phyloP scores from a whole-genome alignment of 768 basidiomycete species.

The Lactifluus rugatus region DNA sequence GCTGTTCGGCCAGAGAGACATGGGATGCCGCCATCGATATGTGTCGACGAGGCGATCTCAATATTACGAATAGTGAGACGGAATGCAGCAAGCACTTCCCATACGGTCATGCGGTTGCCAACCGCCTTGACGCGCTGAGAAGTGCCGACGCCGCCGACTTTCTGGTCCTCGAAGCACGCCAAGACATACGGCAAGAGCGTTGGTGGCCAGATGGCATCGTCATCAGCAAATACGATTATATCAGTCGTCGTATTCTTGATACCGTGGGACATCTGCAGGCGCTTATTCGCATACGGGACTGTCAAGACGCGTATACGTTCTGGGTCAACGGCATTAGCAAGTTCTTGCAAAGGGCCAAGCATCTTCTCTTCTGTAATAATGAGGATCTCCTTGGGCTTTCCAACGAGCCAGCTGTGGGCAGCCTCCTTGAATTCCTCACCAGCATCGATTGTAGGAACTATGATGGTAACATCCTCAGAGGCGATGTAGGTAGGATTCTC shows the following conservation, averaged over 20 bases:
- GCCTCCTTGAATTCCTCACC: slow-evolving; percentile 94
- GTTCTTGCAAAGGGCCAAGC: slow-evolving; percentile 78
- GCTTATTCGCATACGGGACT: slow-evolving; percentile 89
- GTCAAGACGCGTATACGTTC: slow-evolving; percentile 77
- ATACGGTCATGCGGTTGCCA: slow-evolving; percentile 75
- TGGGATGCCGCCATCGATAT: slow-evolving; percentile 87
- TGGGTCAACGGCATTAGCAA: slow-evolving; percentile 82
- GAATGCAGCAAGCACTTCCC: slow-evolving; percentile 93
- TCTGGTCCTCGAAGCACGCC: slow-evolving; percentile 91
- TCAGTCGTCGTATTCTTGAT: slow-evolving; percentile 86
- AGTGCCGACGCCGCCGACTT: slow-evolving; percentile 87
- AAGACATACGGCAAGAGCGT: slow-evolving; percentile 82
- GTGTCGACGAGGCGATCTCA: slow-evolving; percentile 80
- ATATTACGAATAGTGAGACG: slow-evolving; percentile 89
- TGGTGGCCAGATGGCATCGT: slow-evolving; percentile 93
- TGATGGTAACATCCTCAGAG: slow-evolving; percentile 90
- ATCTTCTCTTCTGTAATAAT: slow-evolving; percentile 83
- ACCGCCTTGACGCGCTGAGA: slow-evolving; percentile 80
- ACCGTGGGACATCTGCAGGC: slow-evolving; percentile 88
- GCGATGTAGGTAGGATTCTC: slow-evolving; percentile 86
- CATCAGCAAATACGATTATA: slow-evolving; percentile 91
- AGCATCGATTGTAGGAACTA: slow-evolving; percentile 93
- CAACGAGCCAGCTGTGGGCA: slow-evolving; percentile 84
- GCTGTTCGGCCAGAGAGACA: slow-evolving; percentile 91
- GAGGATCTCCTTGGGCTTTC: slow-evolving; percentile 78